A percentile compares a stretch with the other conserved stretches of the same genome.
Evolutionary conservation across 352 stramenopile genomes (phyloP).

Genomic region (Salisapilia sapeloensis): DNA sequence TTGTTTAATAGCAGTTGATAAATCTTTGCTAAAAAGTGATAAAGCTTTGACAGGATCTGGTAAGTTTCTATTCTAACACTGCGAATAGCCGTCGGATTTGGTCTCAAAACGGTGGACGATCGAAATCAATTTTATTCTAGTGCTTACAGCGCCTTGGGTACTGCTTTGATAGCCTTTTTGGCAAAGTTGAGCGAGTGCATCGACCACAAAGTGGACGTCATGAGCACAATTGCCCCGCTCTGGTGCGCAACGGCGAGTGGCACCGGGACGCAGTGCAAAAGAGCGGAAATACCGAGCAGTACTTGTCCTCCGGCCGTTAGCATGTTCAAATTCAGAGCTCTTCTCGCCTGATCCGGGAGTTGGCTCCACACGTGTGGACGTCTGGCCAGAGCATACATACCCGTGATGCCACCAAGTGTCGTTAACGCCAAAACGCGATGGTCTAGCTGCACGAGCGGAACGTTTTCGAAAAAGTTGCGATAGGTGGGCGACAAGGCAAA

Average conservation of each 20-base stretch:
- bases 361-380: conserved; percentile 73
- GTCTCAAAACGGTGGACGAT: too few species aligned
- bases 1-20: too few species aligned
- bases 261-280: conserved; percentile 95
- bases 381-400: conserved; percentile 44
- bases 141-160: conserved; percentile 17
- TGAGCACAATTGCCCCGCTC: conserved; percentile 88
- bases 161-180: conserved; percentile 25
- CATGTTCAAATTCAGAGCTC: conserved; percentile 65
- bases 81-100: too few species aligned
- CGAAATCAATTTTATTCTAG: too few species aligned
- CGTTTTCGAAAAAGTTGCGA: conserved; percentile 97
- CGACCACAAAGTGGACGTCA: conserved; percentile 86
- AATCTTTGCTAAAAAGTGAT: too few species aligned
- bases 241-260: conserved; percentile 92
- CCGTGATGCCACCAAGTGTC: conserved; percentile 63
- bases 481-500: conserved; percentile 80
- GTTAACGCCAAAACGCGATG: conserved; percentile 91
- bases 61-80: too few species aligned
- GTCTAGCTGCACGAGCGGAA: conserved; percentile 96
- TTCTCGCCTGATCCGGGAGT: conserved; percentile 58
- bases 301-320: conserved; percentile 67
- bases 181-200: conserved; percentile 84
- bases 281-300: conserved; percentile 91
- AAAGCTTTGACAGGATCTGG: too few species aligned